phyloP scores from a whole-genome alignment of 2,329 filamentous ascomycete genomes.

The Akanthomyces muscarius region DNA sequence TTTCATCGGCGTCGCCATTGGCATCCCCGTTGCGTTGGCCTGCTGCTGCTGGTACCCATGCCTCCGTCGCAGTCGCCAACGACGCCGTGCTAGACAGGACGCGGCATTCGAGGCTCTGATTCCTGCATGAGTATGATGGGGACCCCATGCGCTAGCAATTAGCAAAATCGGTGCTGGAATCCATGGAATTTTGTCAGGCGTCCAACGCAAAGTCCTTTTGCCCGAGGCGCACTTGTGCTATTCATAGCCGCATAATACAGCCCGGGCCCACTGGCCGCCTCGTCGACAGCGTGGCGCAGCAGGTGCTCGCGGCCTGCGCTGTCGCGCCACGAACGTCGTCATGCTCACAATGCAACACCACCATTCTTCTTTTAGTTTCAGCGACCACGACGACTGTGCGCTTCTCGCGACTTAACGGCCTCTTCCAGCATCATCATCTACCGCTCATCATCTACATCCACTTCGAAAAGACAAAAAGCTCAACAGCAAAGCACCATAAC shows the following conservation, averaged over 20 bases:
- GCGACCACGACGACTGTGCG: neutral
- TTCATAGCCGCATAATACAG: neutral
- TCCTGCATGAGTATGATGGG: neutral
- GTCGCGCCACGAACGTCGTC: neutral
- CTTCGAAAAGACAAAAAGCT: neutral
- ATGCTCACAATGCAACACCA: neutral
- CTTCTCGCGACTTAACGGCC: neutral
- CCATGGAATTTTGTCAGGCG: too few species aligned
- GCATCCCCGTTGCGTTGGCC: constrained; percentile 10
- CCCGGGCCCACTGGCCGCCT: neutral
- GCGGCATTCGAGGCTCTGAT: neutral
- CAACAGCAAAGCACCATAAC: neutral
- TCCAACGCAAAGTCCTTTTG: neutral
- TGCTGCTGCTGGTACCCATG: constrained; percentile 18
- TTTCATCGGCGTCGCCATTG: constrained; percentile 16
- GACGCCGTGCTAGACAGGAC: neutral
- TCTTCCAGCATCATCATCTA: neutral
- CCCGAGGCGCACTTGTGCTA: neutral
- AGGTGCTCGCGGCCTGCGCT: neutral
- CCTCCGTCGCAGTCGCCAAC: neutral
- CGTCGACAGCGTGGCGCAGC: constrained; percentile 12
- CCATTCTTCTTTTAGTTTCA: neutral
- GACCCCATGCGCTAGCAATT: neutral
- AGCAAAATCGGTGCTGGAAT: neutral
- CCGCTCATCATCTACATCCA: neutral